phyloP scores from a whole-genome alignment of 257 asterid species.

The Nicotiana knightiana region DNA sequence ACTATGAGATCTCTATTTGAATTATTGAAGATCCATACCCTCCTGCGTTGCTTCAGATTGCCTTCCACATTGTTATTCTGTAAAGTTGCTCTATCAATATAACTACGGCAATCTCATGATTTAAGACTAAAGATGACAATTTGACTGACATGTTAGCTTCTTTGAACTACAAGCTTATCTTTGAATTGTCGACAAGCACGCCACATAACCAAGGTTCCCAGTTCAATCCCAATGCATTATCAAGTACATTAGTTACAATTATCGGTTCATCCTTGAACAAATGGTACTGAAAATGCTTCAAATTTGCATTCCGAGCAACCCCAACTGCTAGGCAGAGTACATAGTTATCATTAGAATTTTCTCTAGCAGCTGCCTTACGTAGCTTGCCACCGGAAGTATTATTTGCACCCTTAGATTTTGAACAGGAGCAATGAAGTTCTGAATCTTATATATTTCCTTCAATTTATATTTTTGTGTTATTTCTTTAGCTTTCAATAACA shows the following conservation, averaged over 20 bases:
- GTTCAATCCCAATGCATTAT: conserved; percentile 69
- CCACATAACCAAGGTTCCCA: conserved; percentile 99
- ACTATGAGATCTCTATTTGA: no score
- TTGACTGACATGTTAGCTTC: conserved; percentile 50
- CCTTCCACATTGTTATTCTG: conserved; percentile 13
- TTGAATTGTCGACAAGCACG: conserved; percentile 71
- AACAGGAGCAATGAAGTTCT: conserved; percentile 39
- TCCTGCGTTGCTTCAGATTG: no score
- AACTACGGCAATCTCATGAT: conserved; percentile 75
- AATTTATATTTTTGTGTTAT: conserved; percentile 11
- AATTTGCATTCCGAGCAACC: conserved; percentile 41
- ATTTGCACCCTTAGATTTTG: conserved; percentile 17
- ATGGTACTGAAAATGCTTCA: conserved; percentile 70
- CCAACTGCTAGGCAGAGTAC: conserved; percentile 60
- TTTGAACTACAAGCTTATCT: no score
- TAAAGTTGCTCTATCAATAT: conserved; percentile 76
- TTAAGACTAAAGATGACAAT: conserved; percentile 66
- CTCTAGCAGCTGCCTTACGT: conserved; percentile 56
- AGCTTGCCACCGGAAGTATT: conserved; percentile 18
- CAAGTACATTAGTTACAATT: conserved; percentile 71
- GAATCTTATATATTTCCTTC: conserved; percentile 12
- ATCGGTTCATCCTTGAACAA: conserved; percentile 88
- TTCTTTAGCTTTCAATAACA: conserved; percentile 45
- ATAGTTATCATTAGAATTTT: conserved; percentile 47
- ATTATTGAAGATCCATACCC: no score